Conservation (phyloP, 1,139 yeast species). For the Chernovozyma aurita region DNA sequence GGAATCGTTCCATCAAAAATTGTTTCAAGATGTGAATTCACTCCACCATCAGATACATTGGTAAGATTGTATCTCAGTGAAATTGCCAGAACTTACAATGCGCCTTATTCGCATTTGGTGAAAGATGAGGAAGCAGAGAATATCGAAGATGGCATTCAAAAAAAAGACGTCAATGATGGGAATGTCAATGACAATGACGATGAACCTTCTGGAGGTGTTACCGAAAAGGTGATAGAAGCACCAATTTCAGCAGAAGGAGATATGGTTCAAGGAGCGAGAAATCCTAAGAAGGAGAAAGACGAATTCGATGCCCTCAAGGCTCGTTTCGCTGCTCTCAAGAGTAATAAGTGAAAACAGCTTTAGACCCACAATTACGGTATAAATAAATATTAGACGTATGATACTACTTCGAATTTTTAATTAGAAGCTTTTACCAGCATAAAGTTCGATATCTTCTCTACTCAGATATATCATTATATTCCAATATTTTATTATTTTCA, state of each 20-base stretch:
- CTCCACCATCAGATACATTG: conserved; percentile 62
- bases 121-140: conserved; percentile 26
- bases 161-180: conserved; percentile 17
- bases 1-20: conserved; percentile 64
- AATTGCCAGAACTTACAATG: conserved; percentile 76
- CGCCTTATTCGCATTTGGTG: conserved; percentile 60
- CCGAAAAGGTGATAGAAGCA: conserved; percentile 8
- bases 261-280: conserved; percentile 7
- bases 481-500: no score
- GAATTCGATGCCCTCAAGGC: conserved; percentile 43
- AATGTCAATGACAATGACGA: conserved; percentile 17
- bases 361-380: no score
- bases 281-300: conserved; percentile 13
- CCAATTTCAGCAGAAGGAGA: conserved; percentile 8
- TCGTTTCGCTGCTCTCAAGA: conserved; percentile 44
- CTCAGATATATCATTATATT: no score
- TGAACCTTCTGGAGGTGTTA: conserved; percentile 11
- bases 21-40: conserved; percentile 55
- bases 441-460: no score
- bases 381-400: no score
- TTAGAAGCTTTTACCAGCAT: no score
- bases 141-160: conserved; percentile 16
- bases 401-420: no score
- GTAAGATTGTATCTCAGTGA: conserved; percentile 72
- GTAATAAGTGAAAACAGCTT: conserved; percentile 9